These are phyloP conservation scores for Wilcoxina mikolae DNA, from an alignment of 495 filamentous ascomycete genomes.

Conservation along the genomic window DNA sequence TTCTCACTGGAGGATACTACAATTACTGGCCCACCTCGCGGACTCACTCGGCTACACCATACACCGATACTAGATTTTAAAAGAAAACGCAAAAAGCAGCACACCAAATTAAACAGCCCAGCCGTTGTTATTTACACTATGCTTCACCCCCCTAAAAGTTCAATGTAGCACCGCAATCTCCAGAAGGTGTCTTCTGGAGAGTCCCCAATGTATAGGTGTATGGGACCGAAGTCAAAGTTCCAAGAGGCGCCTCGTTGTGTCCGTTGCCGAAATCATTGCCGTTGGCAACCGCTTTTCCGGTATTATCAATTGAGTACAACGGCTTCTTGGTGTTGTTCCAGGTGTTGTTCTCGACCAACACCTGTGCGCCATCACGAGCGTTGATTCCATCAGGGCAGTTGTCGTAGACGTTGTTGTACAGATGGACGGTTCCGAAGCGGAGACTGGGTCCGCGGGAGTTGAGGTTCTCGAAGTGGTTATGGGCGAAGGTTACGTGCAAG, in stretches of 20 bases:
- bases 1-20: no score
- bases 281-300: constrained; percentile 32
- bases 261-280: constrained; percentile 44
- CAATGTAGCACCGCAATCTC: no score
- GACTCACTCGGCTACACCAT: no score
- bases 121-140: no score
- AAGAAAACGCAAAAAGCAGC: no score
- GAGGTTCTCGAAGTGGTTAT: constrained; percentile 49
- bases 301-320: constrained; percentile 44
- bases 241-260: constrained; percentile 34
- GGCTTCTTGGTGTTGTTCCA: constrained; percentile 38
- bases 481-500: constrained; percentile 45
- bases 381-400: constrained; percentile 46
- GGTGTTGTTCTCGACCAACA: constrained; percentile 46
- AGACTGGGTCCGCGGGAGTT: constrained; percentile 46
- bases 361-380: constrained; percentile 49
- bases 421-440: constrained; percentile 47
- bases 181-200: no score
- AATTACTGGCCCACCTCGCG: no score
- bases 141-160: no score
- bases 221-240: constrained; percentile 36
- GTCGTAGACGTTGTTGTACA: constrained; percentile 35
- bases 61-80: no score
- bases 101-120: no score
- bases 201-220: constrained; percentile 43